These are phyloP conservation scores for Paecilomyces variotii DNA, from an alignment of 2,329 filamentous ascomycete species.

Conservation along the genomic window DNA sequence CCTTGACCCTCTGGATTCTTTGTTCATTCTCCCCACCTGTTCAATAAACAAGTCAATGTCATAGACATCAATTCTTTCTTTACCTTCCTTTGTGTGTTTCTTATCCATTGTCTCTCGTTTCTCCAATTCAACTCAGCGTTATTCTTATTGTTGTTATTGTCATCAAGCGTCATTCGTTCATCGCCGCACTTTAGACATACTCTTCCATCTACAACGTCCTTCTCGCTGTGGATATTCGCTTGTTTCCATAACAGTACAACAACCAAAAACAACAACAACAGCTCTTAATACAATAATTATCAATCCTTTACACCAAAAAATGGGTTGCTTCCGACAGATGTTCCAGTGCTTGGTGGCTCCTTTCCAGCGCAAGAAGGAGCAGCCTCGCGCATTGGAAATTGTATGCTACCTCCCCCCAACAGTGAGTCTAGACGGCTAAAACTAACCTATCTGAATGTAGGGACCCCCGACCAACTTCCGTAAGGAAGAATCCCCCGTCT, in stretches of 20 bases:
- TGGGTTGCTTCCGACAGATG: conserved; percentile 31
- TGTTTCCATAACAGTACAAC: background rate
- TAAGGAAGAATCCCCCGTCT: conserved; percentile 33
- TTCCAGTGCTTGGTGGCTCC: conserved; percentile 25
- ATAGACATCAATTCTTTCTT: conserved; percentile 17
- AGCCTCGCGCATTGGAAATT: conserved; percentile 25
- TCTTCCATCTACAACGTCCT: background rate
- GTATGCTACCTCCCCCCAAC: conserved; percentile 12
- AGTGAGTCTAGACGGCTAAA: background rate
- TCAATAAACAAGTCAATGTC: conserved; percentile 15
- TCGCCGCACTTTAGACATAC: background rate
- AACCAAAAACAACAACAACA: background rate
- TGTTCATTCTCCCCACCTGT: conserved; percentile 6
- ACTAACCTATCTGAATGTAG: conserved; percentile 14
- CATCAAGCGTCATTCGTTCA: background rate
- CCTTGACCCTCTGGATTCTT: conserved; percentile 3
- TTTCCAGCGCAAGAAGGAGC: conserved; percentile 18
- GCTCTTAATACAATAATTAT: background rate
- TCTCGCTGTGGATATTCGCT: background rate
- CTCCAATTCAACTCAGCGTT: conserved; percentile 15
- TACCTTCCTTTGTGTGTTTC: conserved; percentile 8
- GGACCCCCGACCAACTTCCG: conserved; percentile 37
- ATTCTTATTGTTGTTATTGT: conserved; percentile 12
- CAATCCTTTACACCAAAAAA: conserved; percentile 5
- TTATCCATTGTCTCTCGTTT: conserved; percentile 9